Base-by-base conservation (phyloP, 1,139 yeast species). In the Trichomonascaceae sp. region DNA sequence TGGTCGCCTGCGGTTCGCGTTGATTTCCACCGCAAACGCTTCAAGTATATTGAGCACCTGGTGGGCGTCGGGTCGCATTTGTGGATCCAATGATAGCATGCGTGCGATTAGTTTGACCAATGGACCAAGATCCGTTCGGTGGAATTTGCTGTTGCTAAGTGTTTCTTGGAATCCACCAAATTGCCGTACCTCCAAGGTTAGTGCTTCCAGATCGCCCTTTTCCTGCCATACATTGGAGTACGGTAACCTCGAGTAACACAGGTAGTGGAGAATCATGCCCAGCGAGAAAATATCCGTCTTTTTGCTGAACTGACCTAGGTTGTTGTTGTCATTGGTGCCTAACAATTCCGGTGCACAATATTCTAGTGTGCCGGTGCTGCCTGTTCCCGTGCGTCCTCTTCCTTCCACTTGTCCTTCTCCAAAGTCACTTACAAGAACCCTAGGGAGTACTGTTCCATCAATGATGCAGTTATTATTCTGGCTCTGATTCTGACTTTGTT, bases 351-450 rank as follows among this genome's bases (percentile, higher is more conserved):
- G 95, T 0, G 93, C 93, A 18, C 87, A 76, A 46, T 75, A 84
- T 50, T 82, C 95, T 16, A 82, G 51, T 0, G 95, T 84, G 0
- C 95, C 95, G 0, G 95, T 84, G 31, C 75, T 71, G 0, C 95
- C 95, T 6, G 78, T 70, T 1, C 75, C 76, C 5, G 59, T 52
- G 35, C 81, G 55, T 31, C 52, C 50, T 17, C 67, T 64, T 1
- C 80, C 84, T 31, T 76, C 76, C 43, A 79, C 63, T 43, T 80
- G 82, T 3, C 93, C 82, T 52, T 85, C 95, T 2, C 96, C 95
- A 53, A 85, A 79, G 57, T 85, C 95, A 26, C 93, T 77, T 8
- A 85, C 89, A 14, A 82, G 63, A 1, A 81, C 71, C 16, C 68
- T 69, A 0, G 94, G 94, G 4, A 77, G 57, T 0, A 45, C 45